Evolutionary conservation across 148 eudicot species (phyloP), one percentile per base, ranked within the genome.

Genomic region (Hydrangea macrophylla): DNA sequence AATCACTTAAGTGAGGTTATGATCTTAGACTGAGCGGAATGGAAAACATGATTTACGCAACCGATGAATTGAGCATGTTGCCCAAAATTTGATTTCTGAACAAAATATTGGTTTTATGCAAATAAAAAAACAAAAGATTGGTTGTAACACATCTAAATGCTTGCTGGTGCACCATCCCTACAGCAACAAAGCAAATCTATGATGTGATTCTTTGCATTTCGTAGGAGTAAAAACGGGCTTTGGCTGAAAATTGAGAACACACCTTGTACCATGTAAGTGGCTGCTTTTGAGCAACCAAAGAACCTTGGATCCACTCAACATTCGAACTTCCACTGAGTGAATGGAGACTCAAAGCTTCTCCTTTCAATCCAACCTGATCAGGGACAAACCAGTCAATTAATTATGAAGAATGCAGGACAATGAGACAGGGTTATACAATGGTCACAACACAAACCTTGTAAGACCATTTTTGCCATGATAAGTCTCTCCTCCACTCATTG

Each of bases 401-500:
- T 20, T 33, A 42, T 36, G 9, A 24, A 64, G 56, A 25, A 57
- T 36, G 15, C 67, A 60, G 36, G 44, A 36, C 1, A 55, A 7
- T 44, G 50, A 20, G 18, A 56, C 32, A 73, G 27, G 22, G 12
- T 26, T 20, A 24, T 28, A 32, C 39, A 53, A 55, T 61, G 65
- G n/a, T 61, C 22, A 27, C 13, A n/a, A 74, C 66, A 70, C 68
- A 54, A 67, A 90, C 96, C 96, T 90, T 88, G 80, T 90, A 90
- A 57, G 93, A 74, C 96, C 96, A 90, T 66, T 86, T 90, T 75
- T 90, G 96, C 96, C 93, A 83, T 45, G 96, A 79, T 62, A 90
- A 84, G 82, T 88, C 96, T 73, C 91, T 80, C 68, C 71, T 81
- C 30, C 96, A 91, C 67, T 88, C 82, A 44, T 86, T 86, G 62